These are phyloP conservation scores for Solanum hybrid DNA, from an alignment of 305 asterid species.

Conservation along the genomic window DNA sequence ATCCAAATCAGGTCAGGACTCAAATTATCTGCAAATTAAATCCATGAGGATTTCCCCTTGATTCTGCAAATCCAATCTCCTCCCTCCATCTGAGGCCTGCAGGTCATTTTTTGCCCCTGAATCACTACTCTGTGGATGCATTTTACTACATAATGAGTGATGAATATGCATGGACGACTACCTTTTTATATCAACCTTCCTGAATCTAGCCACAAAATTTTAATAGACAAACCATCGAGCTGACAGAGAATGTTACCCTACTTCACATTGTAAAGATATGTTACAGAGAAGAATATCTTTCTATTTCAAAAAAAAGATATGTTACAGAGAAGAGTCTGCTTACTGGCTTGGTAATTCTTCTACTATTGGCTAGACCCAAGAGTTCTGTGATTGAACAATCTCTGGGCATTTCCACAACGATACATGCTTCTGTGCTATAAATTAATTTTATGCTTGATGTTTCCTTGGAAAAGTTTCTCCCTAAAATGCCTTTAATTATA, in stretches of 20 bases:
- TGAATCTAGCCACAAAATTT: not conserved
- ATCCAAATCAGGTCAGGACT: conserved; percentile 62
- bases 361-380: not conserved
- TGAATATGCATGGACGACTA: not conserved
- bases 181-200: not conserved
- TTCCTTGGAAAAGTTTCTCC: not conserved
- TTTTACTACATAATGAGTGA: not conserved
- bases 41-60: not conserved
- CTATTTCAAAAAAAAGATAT: not conserved
- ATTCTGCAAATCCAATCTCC: not conserved
- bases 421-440: not conserved
- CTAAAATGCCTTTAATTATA: not conserved
- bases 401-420: not conserved
- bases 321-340: not conserved
- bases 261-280: not conserved
- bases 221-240: not conserved
- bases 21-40: not conserved
- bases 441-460: not conserved
- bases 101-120: not conserved
- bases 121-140: not conserved
- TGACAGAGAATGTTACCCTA: not conserved
- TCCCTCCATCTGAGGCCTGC: not conserved
- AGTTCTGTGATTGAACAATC: not conserved
- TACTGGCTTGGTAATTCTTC: not conserved
- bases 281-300: not conserved